Conservation (phyloP, 169 alveolate species). For the Plasmodium chabaudi region DNA sequence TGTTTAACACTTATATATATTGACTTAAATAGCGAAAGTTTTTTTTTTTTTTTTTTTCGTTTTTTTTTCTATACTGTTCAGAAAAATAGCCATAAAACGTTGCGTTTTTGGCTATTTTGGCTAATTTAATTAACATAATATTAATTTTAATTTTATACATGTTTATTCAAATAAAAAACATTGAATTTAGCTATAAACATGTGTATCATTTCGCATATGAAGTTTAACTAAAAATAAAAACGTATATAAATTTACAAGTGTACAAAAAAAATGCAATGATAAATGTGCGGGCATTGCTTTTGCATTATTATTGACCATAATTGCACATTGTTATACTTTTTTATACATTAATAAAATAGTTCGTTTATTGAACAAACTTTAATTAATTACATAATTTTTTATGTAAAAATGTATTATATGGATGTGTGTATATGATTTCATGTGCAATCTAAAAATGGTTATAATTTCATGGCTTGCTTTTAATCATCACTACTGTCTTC, state of each 20-base stretch:
- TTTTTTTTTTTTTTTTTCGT: constrained; percentile 32
- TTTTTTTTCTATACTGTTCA: constrained; percentile 48
- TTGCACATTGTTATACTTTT: not conserved
- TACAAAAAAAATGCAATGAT: constrained; percentile 16
- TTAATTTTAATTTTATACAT: constrained; percentile 9
- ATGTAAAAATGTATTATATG: not conserved
- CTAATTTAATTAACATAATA: constrained; percentile 14
- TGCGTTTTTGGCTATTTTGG: constrained; percentile 34
- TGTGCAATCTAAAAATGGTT: too few relatives aligned
- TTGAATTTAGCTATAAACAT: constrained; percentile 15
- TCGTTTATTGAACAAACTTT: too few relatives aligned
- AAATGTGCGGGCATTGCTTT: not conserved
- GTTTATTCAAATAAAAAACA: constrained; percentile 20
- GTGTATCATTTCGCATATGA: not conserved
- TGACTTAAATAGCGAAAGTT: not conserved
- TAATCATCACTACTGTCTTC: constrained; percentile 2
- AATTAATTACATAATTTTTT: not conserved
- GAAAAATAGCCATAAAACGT: constrained; percentile 8
- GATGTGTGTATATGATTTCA: not conserved
- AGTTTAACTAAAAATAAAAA: too few relatives aligned
- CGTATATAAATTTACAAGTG: not conserved
- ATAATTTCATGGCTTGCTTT: too few relatives aligned
- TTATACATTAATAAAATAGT: not conserved
- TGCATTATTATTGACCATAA: not conserved
- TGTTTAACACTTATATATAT: not conserved